Conservation (phyloP, 2,329 filamentous ascomycete species). For the Claviceps humidiphila region DNA sequence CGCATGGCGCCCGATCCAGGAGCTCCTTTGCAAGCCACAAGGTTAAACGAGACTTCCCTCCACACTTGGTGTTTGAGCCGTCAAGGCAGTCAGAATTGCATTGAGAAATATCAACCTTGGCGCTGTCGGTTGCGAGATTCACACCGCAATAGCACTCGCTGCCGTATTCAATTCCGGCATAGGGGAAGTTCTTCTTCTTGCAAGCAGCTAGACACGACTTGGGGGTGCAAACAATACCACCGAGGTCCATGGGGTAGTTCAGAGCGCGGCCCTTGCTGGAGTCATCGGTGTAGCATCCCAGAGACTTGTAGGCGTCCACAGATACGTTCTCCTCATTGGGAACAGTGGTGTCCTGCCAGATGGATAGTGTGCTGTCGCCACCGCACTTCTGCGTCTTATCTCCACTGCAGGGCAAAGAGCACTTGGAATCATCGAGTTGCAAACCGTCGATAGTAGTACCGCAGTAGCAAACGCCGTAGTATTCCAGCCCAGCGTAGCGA, state of each 20-base stretch:
- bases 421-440: constrained; percentile 37
- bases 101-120: constrained; percentile 19
- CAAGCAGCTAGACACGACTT: constrained; percentile 30
- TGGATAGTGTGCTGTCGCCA: constrained; percentile 31
- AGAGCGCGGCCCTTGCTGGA: constrained; percentile 29
- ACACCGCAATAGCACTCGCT: constrained; percentile 38
- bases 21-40: constrained; percentile 36
- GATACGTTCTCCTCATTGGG: constrained; percentile 28
- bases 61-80: constrained; percentile 27
- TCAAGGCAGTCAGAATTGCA: constrained; percentile 42
- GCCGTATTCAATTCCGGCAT: constrained; percentile 32
- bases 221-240: constrained; percentile 25
- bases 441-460: constrained; percentile 38
- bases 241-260: constrained; percentile 27
- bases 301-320: constrained; percentile 39
- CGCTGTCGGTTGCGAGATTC: constrained; percentile 35
- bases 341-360: constrained; percentile 37
- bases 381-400: constrained; percentile 34
- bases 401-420: constrained; percentile 41
- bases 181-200: constrained; percentile 29
- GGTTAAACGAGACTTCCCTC: constrained; percentile 28
- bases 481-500: constrained; percentile 37
- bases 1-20: constrained; percentile 37
- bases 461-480: constrained; percentile 40
- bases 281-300: constrained; percentile 47